Evolutionary conservation across 768 basidiomycete species (phyloP), one percentile per base, ranked within the genome.

Genomic region (Xerocomus brunneocitrinus): DNA sequence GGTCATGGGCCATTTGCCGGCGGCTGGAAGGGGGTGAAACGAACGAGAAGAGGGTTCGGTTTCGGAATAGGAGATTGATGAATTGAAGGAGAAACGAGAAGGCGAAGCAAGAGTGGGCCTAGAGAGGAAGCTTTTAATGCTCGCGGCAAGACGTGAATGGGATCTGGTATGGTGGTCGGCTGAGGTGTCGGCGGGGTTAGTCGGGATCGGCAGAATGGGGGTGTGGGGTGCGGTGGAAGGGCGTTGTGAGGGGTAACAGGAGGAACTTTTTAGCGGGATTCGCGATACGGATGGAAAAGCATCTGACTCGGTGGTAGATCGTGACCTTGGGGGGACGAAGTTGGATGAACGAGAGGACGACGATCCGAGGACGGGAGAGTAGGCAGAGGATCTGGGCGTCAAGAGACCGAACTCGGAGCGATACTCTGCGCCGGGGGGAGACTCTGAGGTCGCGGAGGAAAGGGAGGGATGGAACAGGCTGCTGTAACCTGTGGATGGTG

Each of bases 111-210:
- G 46, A 0, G 65, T 57, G 5, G 74, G 71, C 48, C 68, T 74
- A 1, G 67, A 62, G 10, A 76, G 61, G 1, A 76, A 62, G 9
- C 64, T 68, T 62, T 73, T 74, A 42, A 76, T 68, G 34, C 56
- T 62, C n/a, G 58, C 31, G 3, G 67, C 44, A 8, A 70, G 31
- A 9, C 63, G 56, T 9, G 66, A 64, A 14, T 55, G 50, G 22
- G 56, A 49, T 13, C 53, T 56, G 1, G 48, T 42, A 9, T 57
- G 61, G 16, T 53, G 41, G 35, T 63, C 62, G 9, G 16, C 4
- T 28, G 45, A 34, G 14, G 7, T 24, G 44, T 54, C 55, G 1
- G 41, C 22, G 4, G 41, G 13, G 24, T 0, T 46, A 14, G 5
- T 41, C 13, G 42, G 19, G 8, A 49, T 13, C 8, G 50, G 24